phyloP scores from a whole-genome alignment of 83 land plant species.

The Picea abies region DNA sequence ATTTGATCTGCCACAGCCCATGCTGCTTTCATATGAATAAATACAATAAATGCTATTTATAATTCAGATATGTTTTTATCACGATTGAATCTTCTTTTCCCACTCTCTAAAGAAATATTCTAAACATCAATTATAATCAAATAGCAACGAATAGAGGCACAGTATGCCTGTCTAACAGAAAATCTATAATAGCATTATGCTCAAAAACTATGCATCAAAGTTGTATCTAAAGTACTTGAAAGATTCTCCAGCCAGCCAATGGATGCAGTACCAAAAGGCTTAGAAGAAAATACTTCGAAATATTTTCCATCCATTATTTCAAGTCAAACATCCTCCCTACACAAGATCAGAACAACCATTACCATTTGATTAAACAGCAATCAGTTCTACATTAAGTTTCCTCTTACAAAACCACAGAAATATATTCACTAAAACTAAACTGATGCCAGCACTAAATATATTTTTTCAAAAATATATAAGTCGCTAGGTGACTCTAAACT shows the following conservation, averaged over 20 bases:
- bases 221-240: not conserved
- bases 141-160: not conserved
- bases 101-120: not conserved
- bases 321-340: slow-evolving; percentile 10
- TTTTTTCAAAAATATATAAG: not conserved
- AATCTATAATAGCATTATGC: not conserved
- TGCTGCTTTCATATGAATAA: not conserved
- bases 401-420: not conserved
- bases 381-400: not conserved
- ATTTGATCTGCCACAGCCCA: not conserved
- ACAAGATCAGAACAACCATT: not conserved
- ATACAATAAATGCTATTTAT: not conserved
- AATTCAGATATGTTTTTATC: not conserved
- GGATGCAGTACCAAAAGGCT: slow-evolving; percentile 1
- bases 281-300: not conserved
- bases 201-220: slow-evolving; percentile 1
- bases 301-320: not conserved
- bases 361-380: not conserved
- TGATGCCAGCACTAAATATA: not conserved
- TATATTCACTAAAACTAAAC: not conserved
- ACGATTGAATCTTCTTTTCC: not conserved
- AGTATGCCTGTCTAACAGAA: slow-evolving; percentile 1
- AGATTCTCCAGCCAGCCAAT: slow-evolving; percentile 3
- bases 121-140: slow-evolving; percentile 9
- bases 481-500: not conserved